Evolutionary conservation across 1,284 basidiomycete genomes (phyloP), one percentile per base, ranked within the genome.

Genomic region (Trichosporon inkin): DNA sequence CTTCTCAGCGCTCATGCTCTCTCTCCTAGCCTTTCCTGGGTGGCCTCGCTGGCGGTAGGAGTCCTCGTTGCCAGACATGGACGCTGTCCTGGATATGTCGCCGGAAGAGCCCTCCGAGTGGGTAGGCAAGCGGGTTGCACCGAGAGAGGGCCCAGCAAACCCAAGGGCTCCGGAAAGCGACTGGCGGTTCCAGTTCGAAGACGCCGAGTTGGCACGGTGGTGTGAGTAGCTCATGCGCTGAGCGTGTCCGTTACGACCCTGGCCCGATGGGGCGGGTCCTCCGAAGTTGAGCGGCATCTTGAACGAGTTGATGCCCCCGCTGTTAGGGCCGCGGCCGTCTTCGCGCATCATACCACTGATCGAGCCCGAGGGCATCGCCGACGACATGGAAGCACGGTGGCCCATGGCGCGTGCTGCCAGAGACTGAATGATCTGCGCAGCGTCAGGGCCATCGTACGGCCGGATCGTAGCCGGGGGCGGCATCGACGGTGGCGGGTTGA

Each of bases 371-470:
- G 57, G 57, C 37, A 65, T 53, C 3, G 70, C 69, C 17, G 59
- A 63, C 3, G 72, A 72, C 64, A 69, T 69, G 49, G 70, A 68
- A 13, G 69, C 61, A 19, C 74, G 68, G 62, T 76, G 75, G 14
- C 75, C 76, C 68, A 75, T 68, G 3, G 76, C 65, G 11, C 83
- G 79, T 24, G 80, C 81, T 37, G 92, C 89, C 62, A 98, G 90
- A 54, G 85, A 89, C 66, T 90, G 86, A 66, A 99, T 94, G 79
- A 99, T 89, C 58, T 79, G 80, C 69, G 92, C 88, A 6, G 92
- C 92, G 76, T 99, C 95, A 59, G 92, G 85, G 1, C 92, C 91
- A 75, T 95, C 93, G 79, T 98, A 99, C 0, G 95, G 92, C 67
- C 85, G 84, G 76, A 99, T 88, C 40, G 83, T 77, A 62, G 84